phyloP scores from a whole-genome alignment of 2,329 filamentous ascomycete species.

The Ophiostoma triangulosporum region DNA sequence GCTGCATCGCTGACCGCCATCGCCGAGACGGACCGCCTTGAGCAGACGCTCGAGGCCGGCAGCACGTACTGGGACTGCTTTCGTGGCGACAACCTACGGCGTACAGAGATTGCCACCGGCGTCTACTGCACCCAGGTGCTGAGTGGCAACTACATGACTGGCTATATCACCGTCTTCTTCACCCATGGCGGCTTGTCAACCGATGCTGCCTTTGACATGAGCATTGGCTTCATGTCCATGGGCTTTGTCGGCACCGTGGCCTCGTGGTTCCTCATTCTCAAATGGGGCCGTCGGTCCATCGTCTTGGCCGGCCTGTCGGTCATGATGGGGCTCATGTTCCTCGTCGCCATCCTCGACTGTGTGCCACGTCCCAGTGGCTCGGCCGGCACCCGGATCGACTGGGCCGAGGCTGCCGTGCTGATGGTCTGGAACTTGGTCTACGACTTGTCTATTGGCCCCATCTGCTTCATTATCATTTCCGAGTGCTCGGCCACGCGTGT shows the following conservation, averaged over 20 bases:
- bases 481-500: constrained; percentile 32
- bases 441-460: constrained; percentile 36
- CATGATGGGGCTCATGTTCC: constrained; percentile 31
- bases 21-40: constrained; percentile 43
- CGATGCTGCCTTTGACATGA: constrained; percentile 38
- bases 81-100: constrained; percentile 33
- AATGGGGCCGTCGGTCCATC: constrained; percentile 37
- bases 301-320: constrained; percentile 33
- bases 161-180: constrained; percentile 50
- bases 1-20: constrained; percentile 40
- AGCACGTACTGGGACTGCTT: constrained; percentile 39
- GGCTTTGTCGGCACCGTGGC: constrained; percentile 39
- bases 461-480: constrained; percentile 41
- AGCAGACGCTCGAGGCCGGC: constrained; percentile 36
- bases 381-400: constrained; percentile 21
- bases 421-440: constrained; percentile 38
- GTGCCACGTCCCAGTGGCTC: constrained; percentile 26
- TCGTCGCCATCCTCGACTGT: constrained; percentile 34
- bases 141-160: constrained; percentile 49
- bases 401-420: constrained; percentile 36
- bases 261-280: constrained; percentile 37
- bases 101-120: constrained; percentile 43
- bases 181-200: constrained; percentile 39
- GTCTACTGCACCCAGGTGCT: constrained; percentile 53
- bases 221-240: constrained; percentile 36